Conservation (phyloP, 768 basidiomycete genomes). For the Lentinula sp. region DNA sequence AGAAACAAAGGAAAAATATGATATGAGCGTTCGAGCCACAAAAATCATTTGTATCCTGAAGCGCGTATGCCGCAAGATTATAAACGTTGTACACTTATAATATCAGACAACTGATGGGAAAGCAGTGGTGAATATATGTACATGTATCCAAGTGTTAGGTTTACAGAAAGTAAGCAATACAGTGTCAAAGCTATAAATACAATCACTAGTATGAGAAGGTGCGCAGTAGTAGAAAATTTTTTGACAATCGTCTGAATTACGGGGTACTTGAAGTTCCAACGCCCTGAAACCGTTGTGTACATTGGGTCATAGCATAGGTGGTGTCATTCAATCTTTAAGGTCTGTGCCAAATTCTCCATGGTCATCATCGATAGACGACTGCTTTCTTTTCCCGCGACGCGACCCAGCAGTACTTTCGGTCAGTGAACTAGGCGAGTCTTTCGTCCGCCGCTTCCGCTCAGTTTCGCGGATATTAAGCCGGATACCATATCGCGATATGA, state of each 20-base stretch:
- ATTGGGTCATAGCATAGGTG: background rate
- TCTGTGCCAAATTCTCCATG: background rate
- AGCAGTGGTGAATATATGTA: background rate
- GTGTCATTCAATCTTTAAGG: background rate
- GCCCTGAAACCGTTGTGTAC: too few species aligned
- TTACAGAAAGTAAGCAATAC: background rate
- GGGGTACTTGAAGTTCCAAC: too few species aligned
- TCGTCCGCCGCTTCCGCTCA: slow-evolving; percentile 46
- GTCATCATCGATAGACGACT: background rate
- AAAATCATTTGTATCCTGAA: too few species aligned
- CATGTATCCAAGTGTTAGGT: too few species aligned
- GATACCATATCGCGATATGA: slow-evolving; percentile 51
- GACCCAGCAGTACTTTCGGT: background rate
- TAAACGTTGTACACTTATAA: too few species aligned
- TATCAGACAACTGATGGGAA: background rate
- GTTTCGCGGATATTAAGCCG: slow-evolving; percentile 55
- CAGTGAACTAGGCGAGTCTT: slow-evolving; percentile 21
- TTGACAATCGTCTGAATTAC: too few species aligned
- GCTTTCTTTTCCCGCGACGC: slow-evolving; percentile 4
- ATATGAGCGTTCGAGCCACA: background rate
- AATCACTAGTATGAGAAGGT: background rate
- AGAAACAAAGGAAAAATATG: slow-evolving; percentile 31
- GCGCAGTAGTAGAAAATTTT: background rate
- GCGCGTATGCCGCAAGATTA: too few species aligned
- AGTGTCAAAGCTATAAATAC: background rate